Evolutionary conservation across 805 yeast genomes (phyloP).

Genomic region (Clavispora fructus): DNA sequence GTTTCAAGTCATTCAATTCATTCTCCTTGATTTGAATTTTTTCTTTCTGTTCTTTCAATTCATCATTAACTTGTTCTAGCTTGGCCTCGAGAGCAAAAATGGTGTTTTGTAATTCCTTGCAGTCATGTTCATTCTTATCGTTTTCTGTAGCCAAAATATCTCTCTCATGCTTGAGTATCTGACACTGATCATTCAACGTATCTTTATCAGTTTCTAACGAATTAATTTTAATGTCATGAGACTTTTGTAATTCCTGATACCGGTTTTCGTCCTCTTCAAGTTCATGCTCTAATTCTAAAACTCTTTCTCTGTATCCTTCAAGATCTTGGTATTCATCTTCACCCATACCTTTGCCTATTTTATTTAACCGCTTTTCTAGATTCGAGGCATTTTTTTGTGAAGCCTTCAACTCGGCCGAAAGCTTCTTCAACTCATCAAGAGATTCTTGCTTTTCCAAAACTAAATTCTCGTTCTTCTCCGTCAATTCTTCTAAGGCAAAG

Average conservation of each 20-base stretch:
- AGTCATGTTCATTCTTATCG: not conserved
- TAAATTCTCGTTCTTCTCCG: constrained; percentile 9
- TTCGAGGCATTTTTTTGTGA: not conserved
- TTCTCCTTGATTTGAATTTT: not conserved
- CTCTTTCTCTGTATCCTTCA: constrained; percentile 7
- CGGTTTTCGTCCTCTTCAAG: constrained; percentile 1
- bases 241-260: constrained; percentile 1
- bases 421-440: constrained; percentile 1
- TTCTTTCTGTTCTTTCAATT: not conserved
- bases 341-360: not conserved
- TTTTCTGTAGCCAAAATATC: not conserved
- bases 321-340: not conserved
- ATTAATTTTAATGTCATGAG: not conserved
- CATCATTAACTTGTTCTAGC: not conserved
- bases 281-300: constrained; percentile 8
- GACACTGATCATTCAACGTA: constrained; percentile 2
- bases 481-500: constrained; percentile 12
- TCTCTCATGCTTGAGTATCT: not conserved
- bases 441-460: constrained; percentile 6
- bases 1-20: not conserved
- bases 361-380: not conserved
- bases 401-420: not conserved
- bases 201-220: constrained; percentile 1
- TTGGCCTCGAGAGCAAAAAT: not conserved
- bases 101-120: not conserved